These are phyloP conservation scores for Claviceps paspali DNA, from an alignment of 2,329 filamentous ascomycete species.

Conservation along the genomic window DNA sequence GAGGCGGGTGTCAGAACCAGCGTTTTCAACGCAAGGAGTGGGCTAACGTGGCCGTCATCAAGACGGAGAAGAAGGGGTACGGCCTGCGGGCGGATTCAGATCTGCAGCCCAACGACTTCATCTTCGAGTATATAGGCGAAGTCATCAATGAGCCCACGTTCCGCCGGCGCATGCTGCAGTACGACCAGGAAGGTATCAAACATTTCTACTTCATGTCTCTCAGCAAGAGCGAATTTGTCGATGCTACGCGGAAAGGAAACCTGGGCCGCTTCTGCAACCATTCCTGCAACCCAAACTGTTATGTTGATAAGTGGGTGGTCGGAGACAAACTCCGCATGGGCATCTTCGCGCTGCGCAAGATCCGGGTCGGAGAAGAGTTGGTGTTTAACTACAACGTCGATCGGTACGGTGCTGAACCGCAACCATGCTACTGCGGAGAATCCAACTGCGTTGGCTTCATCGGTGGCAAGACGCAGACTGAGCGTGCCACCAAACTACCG, in stretches of 20 bases:
- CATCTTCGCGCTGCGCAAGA: constrained; percentile 78
- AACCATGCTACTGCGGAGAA: constrained; percentile 93
- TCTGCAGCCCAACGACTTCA: constrained; percentile 73
- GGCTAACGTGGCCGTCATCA: constrained; percentile 84
- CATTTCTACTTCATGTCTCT: constrained; percentile 99
- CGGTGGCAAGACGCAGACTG: constrained; percentile 93
- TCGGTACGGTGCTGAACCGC: constrained; percentile 89
- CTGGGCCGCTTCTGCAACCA: constrained; percentile 97
- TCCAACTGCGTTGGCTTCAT: constrained; percentile 92
- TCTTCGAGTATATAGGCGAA: constrained; percentile 97
- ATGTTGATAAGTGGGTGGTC: constrained; percentile 98
- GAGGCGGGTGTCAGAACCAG: constrained; percentile 79
- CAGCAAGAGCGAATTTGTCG: constrained; percentile 89
- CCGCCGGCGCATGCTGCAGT: constrained; percentile 77
- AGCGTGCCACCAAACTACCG: constrained; percentile 82
- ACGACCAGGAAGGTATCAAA: constrained; percentile 92
- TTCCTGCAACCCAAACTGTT: constrained; percentile 97
- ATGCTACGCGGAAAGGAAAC: constrained; percentile 93
- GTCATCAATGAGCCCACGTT: constrained; percentile 91
- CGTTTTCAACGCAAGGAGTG: constrained; percentile 85
- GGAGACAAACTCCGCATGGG: constrained; percentile 97
- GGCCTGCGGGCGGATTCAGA: constrained; percentile 71
- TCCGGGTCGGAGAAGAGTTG: constrained; percentile 81
- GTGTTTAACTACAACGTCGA: constrained; percentile 99
- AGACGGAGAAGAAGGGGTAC: constrained; percentile 95